Evolutionary conservation across 2,329 filamentous ascomycete genomes (phyloP).

Genomic region (Aschersonia sp.): DNA sequence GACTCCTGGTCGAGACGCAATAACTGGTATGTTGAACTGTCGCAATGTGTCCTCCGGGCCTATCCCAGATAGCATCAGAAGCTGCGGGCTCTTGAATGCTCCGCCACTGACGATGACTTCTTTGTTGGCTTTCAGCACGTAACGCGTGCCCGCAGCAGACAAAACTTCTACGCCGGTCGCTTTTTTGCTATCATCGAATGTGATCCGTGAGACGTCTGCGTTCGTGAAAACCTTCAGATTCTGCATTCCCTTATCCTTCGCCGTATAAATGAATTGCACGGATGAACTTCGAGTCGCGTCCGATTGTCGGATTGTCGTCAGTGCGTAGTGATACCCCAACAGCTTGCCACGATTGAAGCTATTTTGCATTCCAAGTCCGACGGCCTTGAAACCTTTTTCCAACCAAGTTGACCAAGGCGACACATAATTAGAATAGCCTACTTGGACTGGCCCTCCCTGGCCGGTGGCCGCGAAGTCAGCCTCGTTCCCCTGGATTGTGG

Average conservation of each 20-base stretch:
- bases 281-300: constrained; percentile 12
- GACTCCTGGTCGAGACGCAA: constrained; percentile 1
- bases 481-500: constrained; percentile 12
- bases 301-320: constrained; percentile 7
- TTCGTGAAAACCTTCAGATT: constrained; percentile 23
- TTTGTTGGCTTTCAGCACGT: constrained; percentile 1
- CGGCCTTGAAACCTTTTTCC: constrained; percentile 10
- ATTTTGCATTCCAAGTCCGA: constrained; percentile 11
- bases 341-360: constrained; percentile 10
- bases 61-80: constrained; percentile 6
- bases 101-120: constrained; percentile 2
- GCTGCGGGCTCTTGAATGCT: constrained; percentile 4
- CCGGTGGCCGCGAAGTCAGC: constrained; percentile 9
- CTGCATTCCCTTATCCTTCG: constrained; percentile 9
- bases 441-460: constrained; percentile 10
- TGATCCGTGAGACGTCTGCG: constrained; percentile 27
- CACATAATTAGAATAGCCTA: constrained; percentile 13
- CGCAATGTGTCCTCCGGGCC: constrained; percentile 1
- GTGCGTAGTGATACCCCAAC: constrained; percentile 11
- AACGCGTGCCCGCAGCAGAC: background rate
- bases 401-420: constrained; percentile 8
- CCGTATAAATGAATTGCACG: constrained; percentile 11
- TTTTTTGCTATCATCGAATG: constrained; percentile 24
- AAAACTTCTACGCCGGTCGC: constrained; percentile 23
- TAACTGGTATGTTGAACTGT: constrained; percentile 1